A percentile compares a stretch with the other conserved stretches of the same genome.
phyloP scores from a whole-genome alignment of 768 basidiomycete species.

The Cystofilobasidium capitatum region DNA sequence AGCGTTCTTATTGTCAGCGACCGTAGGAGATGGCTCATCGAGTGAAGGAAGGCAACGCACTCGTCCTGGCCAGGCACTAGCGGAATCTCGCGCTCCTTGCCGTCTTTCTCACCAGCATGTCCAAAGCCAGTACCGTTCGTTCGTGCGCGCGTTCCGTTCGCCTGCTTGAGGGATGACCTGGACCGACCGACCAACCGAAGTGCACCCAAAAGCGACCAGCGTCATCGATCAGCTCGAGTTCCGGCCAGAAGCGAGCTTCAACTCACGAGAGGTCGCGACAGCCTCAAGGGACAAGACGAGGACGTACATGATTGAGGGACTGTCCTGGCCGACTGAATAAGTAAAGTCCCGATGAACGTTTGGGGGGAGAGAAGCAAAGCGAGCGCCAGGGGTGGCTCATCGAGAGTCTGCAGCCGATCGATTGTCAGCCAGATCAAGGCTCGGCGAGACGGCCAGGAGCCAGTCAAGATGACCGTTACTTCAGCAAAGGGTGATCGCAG shows the following conservation, averaged over 20 bases:
- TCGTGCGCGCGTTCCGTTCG: not conserved
- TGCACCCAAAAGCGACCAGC: not conserved
- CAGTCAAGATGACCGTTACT: no score
- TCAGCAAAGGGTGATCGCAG: no score
- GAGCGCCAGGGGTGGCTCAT: no score
- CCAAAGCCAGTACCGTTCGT: not conserved
- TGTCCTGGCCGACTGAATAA: no score
- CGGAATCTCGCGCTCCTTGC: not conserved
- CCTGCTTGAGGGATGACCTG: not conserved
- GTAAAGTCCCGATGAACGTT: no score
- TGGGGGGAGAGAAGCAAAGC: no score
- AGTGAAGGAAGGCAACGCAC: not conserved
- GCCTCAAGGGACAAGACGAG: not conserved
- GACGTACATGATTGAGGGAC: no score
- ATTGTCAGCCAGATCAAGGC: no score
- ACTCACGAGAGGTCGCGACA: not conserved
- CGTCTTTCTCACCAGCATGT: not conserved
- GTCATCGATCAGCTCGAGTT: no score
- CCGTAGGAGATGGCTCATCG: not conserved
- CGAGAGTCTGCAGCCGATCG: no score
- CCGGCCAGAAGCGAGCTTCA: not conserved
- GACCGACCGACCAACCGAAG: not conserved
- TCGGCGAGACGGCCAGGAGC: no score
- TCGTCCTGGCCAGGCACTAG: constrained; percentile 1
- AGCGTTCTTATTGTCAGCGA: no score